Conservation (phyloP, 768 basidiomycete genomes). For the Pulveroboletus frians region DNA sequence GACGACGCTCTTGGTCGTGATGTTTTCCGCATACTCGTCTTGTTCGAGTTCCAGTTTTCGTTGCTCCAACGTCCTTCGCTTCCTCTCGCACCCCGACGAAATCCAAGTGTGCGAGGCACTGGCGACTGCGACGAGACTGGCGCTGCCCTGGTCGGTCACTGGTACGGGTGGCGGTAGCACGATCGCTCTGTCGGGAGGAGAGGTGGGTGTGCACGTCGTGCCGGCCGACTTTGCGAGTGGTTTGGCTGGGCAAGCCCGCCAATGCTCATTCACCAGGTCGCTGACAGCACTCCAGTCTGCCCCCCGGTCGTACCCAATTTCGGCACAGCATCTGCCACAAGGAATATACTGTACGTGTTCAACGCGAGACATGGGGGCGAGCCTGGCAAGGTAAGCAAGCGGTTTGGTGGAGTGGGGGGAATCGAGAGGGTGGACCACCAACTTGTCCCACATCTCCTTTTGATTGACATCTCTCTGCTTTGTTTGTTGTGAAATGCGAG, state of each 20-base stretch:
- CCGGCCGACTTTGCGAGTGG: constrained; percentile 11
- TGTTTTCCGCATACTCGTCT: constrained; percentile 22
- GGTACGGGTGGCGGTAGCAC: constrained; percentile 4
- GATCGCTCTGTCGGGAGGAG: constrained; percentile 10
- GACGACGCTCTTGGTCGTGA: constrained; percentile 25
- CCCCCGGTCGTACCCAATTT: constrained; percentile 27
- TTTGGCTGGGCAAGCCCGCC: constrained; percentile 21
- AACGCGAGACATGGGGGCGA: constrained; percentile 15
- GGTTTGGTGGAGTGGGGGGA: background rate
- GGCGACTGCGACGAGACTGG: background rate
- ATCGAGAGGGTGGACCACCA: constrained; percentile 2
- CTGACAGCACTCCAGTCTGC: constrained; percentile 23
- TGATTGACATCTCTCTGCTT: constrained; percentile 21
- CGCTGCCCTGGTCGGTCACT: background rate
- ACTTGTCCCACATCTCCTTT: constrained; percentile 15
- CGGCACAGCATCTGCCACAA: constrained; percentile 24
- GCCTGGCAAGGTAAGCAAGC: constrained; percentile 12
- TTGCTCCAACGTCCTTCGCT: constrained; percentile 25
- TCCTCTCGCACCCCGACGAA: constrained; percentile 22
- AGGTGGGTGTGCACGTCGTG: constrained; percentile 11
- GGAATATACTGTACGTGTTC: constrained; percentile 15
- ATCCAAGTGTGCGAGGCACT: constrained; percentile 4
- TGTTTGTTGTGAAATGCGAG: constrained; percentile 31
- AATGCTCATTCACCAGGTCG: constrained; percentile 27
- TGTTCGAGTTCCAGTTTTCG: constrained; percentile 27